Base-by-base conservation (phyloP, 768 basidiomycete species). In the Russula virescens region DNA sequence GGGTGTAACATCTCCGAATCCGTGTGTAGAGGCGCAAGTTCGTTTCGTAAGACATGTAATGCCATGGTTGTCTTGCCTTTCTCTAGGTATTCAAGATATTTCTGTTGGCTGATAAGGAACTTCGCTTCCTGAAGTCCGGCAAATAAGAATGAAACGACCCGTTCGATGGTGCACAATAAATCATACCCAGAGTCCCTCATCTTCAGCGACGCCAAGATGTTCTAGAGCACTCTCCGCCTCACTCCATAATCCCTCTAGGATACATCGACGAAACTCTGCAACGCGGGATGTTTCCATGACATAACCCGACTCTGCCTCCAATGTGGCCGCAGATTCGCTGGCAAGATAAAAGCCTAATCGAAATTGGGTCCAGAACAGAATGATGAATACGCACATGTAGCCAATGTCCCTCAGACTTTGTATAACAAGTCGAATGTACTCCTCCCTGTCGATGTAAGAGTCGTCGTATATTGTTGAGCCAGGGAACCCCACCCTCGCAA, bases 261-360 rank as follows among this genome's bases (percentile, higher is more conserved):
- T 84, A 70, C 87, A 85, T 55, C 84, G 81, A 66, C 91, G 81
- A 72, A 98, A 95, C 61, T 88, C 83, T 3, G 87, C 78, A 6
- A 95, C 92, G 64, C 88, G 81, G 18, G 83, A 75, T 23, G 85
- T 79, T 71, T 97, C 94, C 77, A 95, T 82, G 43, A 84, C 78
- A 75, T 91, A 96, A 7, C 94, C 95, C 9, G 94, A 97, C 75
- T 98, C 94, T 5, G 87, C 89, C 75, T 97, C 93, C 57, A 98
- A 80, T 2, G 88, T 89, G 19, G 86, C 83, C 26, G 94, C 94
- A 26, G 92, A 88, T 78, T 94, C 89, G 63, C 94, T 98, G 70
- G 28, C 62, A 68, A 61, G 50, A 46, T 64, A 63, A 45, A n/a
- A 63, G 61, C 69, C 58, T 48, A n/a, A 64, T 68, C 52, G 54